phyloP scores from a whole-genome alignment of 169 alveolate genomes.

The Eimeria maxima region DNA sequence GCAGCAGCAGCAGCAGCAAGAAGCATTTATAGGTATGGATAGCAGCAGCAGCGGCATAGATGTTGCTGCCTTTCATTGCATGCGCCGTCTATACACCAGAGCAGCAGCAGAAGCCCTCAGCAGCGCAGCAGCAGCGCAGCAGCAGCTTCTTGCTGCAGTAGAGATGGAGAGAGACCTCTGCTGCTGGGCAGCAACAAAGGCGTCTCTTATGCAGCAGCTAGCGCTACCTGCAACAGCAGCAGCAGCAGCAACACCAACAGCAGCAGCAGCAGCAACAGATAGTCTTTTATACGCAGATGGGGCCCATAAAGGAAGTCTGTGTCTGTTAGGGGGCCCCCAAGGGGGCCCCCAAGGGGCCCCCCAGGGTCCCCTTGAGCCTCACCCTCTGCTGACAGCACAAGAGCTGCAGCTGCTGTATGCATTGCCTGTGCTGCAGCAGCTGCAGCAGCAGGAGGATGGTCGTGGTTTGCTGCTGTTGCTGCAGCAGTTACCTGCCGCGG shows the following conservation, averaged over 20 bases:
- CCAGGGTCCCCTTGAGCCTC: not conserved
- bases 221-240: too few relatives aligned
- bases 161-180: slow-evolving; percentile 54
- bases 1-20: slow-evolving; percentile 47
- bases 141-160: slow-evolving; percentile 42
- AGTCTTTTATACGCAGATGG: not conserved
- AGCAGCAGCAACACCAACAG: too few relatives aligned
- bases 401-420: slow-evolving; percentile 35
- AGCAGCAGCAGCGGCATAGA: slow-evolving; percentile 59
- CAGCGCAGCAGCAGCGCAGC: too few relatives aligned
- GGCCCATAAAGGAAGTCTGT: too few relatives aligned
- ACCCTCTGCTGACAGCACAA: not conserved
- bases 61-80: slow-evolving; percentile 13
- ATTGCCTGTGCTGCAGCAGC: slow-evolving; percentile 24
- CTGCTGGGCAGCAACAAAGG: slow-evolving; percentile 60
- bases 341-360: not conserved
- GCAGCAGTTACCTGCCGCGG: slow-evolving; percentile 61
- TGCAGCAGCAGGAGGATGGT: slow-evolving; percentile 56
- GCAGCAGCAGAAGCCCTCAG: slow-evolving; percentile 25
- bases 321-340: too few relatives aligned
- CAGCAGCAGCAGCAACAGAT: slow-evolving; percentile 43
- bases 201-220: slow-evolving; percentile 49
- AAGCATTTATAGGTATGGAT: not conserved
- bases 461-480: not conserved
- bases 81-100: not conserved